phyloP scores from a whole-genome alignment of 129 eudicot species.

The Erigeron canadensis region DNA sequence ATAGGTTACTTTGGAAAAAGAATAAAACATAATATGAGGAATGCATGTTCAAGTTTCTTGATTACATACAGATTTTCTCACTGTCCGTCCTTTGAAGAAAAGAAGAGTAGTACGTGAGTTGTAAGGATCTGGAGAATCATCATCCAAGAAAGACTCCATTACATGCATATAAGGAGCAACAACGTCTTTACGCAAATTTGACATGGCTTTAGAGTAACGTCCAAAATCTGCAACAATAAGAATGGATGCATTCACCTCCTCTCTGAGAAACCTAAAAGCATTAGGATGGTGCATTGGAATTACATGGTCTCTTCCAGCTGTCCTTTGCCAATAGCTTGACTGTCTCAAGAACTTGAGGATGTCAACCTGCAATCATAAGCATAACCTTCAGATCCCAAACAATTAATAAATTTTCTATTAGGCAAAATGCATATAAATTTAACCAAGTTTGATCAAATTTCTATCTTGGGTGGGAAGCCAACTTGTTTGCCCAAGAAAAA shows the following conservation, averaged over 20 bases:
- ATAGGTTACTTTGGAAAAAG: background rate
- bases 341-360: constrained; percentile 58
- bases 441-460: background rate
- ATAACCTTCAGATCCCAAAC: background rate
- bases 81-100: constrained; percentile 84
- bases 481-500: background rate
- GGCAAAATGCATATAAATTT: background rate
- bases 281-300: constrained; percentile 98
- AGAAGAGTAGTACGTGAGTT: constrained; percentile 78
- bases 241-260: constrained; percentile 75
- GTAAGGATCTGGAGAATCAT: constrained; percentile 63
- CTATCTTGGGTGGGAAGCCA: background rate
- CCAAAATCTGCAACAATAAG: constrained; percentile 97
- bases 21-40: background rate
- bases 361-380: constrained; percentile 58
- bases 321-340: constrained; percentile 76
- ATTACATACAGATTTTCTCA: constrained; percentile 79
- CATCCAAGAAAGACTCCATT: constrained; percentile 68
- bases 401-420: too few relatives aligned
- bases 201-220: constrained; percentile 59
- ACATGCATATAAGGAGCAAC: constrained; percentile 98
- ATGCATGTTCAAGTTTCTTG: constrained; percentile 3
- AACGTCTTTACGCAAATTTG: constrained; percentile 81
- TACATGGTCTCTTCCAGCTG: constrained; percentile 87
- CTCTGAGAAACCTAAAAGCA: constrained; percentile 85